Evolutionary conservation across 176 grass and related monocot species (phyloP), one percentile per base, ranked within the genome.

Genomic region (Areca catechu): DNA sequence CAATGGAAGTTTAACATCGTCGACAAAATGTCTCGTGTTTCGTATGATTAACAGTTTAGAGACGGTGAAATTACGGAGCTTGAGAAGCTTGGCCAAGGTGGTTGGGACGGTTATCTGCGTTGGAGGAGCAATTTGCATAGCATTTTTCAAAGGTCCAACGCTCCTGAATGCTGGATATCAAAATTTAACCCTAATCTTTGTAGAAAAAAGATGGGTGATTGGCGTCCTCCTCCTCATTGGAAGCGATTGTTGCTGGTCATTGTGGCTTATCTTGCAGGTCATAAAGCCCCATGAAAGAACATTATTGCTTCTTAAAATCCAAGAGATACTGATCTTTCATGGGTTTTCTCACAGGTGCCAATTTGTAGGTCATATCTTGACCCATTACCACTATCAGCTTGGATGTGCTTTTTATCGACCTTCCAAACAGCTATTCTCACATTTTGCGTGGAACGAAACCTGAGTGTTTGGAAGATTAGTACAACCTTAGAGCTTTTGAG

Each of bases 251-350:
- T 90, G 67, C 64, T 90, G 87, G 87, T 86, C 87, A 17, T 67
- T 82, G 15, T 90, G 87, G 87, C 87, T 90, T 59, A 80, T 90
- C 65, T 29, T 83, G 53, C 87, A 90, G 82, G 81, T 75, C 63
- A 68, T 19, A 14, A 22, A 22, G 23, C 28, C 48, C 51, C 10
- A 7, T 2, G 7, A 43, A 12, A 43, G 10, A 43, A 43, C 9
- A 43, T 3, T 43, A 43, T 14, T 43, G 9, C 34, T 43, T 43
- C 34, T 43, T 43, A 43, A 43, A 14, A 14, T 43, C 10, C 3
- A 43, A 12, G 9, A 43, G 34, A 43, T 43, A 43, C 34, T 12
- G 9, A 43, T 14, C 34, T 12, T 14, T 14, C 34, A 43, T 43
- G 7, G 9, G 2, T 43, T 43, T 43, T 56, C 58, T 62, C 53